Percentiles rank a stretch among this genome's conserved stretches.
phyloP scores from a whole-genome alignment of 805 yeast species.

The Limtongia smithiae region DNA sequence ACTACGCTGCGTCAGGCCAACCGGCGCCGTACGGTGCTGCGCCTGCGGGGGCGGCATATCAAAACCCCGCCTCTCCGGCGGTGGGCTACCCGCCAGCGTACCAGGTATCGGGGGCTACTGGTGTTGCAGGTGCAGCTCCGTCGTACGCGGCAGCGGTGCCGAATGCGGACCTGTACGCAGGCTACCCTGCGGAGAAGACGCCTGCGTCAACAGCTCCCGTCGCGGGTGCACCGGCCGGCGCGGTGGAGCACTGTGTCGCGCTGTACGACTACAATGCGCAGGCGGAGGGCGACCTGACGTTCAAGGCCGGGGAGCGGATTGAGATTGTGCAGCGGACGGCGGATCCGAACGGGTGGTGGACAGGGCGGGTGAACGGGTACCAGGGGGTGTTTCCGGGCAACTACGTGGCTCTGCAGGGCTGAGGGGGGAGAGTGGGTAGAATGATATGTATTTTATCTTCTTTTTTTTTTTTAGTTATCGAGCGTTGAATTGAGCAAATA shows the following conservation, averaged over 20 bases:
- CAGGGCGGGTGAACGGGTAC: conserved; percentile 78
- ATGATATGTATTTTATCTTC: not conserved
- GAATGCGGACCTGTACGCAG: conserved; percentile 8
- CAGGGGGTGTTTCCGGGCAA: conserved; percentile 96
- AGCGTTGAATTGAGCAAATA: too few relatives aligned
- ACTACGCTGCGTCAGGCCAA: not conserved
- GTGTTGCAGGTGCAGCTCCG: conserved; percentile 8
- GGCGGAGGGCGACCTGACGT: conserved; percentile 84
- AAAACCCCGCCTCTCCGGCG: conserved; percentile 12
- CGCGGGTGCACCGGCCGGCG: conserved; percentile 33
- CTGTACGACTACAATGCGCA: conserved; percentile 89
- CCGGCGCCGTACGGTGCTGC: conserved; percentile 5
- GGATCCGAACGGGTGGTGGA: conserved; percentile 97
- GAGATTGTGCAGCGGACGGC: conserved; percentile 76
- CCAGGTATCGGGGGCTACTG: not conserved
- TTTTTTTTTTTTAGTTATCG: too few relatives aligned
- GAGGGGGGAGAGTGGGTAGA: not conserved
- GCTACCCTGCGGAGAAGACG: conserved; percentile 20
- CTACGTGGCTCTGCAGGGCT: conserved; percentile 67
- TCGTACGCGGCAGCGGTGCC: conserved; percentile 16
- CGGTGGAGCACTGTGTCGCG: conserved; percentile 65
- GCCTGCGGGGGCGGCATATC: conserved; percentile 1
- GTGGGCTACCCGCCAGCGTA: conserved; percentile 12
- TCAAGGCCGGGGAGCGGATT: conserved; percentile 83
- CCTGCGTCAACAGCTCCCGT: conserved; percentile 35